phyloP scores from a whole-genome alignment of 1,284 basidiomycete species.

The Ganoderma multipileum region DNA sequence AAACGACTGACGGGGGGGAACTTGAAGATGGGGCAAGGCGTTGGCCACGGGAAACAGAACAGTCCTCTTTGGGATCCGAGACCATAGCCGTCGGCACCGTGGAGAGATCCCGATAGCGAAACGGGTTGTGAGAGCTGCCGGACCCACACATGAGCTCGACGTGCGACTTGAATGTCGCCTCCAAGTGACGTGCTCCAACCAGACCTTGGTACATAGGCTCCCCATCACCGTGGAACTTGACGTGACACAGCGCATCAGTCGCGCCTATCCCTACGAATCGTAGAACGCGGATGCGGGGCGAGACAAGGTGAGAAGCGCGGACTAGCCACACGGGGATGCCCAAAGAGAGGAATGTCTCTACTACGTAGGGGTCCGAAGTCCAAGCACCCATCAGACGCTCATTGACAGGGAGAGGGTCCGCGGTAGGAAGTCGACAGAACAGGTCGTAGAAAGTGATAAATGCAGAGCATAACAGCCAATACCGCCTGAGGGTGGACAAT shows the following conservation, averaged over 20 bases:
- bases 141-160: background rate
- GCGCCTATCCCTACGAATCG: no score
- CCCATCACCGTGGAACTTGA: background rate
- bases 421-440: no score
- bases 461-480: background rate
- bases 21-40: background rate
- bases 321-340: conserved; percentile 14
- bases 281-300: background rate
- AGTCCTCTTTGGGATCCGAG: background rate
- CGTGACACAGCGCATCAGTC: background rate
- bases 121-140: background rate
- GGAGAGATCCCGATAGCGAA: background rate
- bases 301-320: background rate
- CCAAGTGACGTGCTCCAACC: background rate
- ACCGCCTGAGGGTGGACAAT: background rate
- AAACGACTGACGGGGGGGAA: background rate
- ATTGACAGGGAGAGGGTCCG: background rate
- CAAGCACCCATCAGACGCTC: conserved; percentile 1
- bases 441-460: background rate
- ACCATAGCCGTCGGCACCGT: background rate
- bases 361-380: background rate
- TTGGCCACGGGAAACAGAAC: background rate
- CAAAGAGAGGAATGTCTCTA: background rate
- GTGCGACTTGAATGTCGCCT: background rate
- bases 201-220: background rate